Base-by-base conservation (phyloP, 805 yeast species). In the Monosporozyma solicola region DNA sequence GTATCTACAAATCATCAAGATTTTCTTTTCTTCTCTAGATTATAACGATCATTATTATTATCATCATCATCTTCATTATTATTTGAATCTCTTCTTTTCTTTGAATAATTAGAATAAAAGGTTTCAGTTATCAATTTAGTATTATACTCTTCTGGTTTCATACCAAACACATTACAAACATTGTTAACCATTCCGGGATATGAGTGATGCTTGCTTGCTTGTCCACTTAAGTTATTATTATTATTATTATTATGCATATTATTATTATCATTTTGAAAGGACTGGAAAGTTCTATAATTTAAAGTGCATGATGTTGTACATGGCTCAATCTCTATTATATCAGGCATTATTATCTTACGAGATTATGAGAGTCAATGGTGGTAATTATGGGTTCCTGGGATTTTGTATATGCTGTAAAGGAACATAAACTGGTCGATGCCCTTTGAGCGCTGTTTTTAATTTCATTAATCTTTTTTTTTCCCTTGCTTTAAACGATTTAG, bases 121-220 rank as follows among this genome's bases (percentile, higher is more conserved):
- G 47, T 50, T 32, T 35, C 32, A 9, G 41, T 35, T 13, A 29
- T n/a, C 25, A 50, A 35, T 39, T 45, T 50, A 16, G 16, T 25
- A 32, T 53, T 53, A 47, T 53, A 53, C 10, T 53, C 55, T 4
- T 49, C 52, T 11, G 55, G 51, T 20, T 37, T 46, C 50, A 53
- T 46, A 22, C 55, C 55, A 46, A 48, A 48, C 5, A 53, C 48
- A 31, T 41, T 31, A 35, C 29, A 47, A 15, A 53, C 55, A n/a
- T 39, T 51, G 32, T 53, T 53, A 20, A 53, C 53, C 55, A 53
- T 53, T 11, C 55, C 55, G 7, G 55, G 55, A 31, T 53, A 53
- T 7, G 22, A 32, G 32, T 47, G 39, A 2, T 5, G 39, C 9
- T 46, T 7, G 29, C 35, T 25, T 15, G 24, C 15, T 8, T n/a